Percentiles rank a stretch among this genome's conserved stretches.
phyloP scores from a whole-genome alignment of 1,284 basidiomycete genomes.

The Acaromyces ingoldii region DNA sequence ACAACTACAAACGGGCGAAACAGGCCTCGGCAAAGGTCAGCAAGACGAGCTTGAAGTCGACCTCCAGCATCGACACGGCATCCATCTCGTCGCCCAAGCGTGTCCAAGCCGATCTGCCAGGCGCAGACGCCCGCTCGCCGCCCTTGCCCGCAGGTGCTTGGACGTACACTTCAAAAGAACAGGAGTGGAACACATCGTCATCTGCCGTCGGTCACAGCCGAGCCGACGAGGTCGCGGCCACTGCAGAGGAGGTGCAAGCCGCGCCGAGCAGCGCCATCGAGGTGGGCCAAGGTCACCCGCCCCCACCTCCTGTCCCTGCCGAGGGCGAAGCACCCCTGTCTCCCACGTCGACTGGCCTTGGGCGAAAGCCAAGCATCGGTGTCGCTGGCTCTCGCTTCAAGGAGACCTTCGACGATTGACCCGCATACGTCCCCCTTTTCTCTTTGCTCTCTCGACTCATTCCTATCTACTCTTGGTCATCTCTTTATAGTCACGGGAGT shows the following conservation, averaged over 20 bases:
- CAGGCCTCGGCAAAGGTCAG: too few species aligned
- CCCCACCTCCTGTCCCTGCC: not conserved
- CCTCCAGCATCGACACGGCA: not conserved
- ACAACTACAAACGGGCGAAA: too few species aligned
- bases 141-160: not conserved
- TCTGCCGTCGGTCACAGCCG: not conserved
- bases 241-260: too few species aligned
- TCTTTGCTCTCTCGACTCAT: too few species aligned
- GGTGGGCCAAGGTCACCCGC: not conserved
- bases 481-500: too few species aligned
- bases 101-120: too few species aligned
- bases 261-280: not conserved
- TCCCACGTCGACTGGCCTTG: not conserved
- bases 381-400: conserved; percentile 9
- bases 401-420: conserved; percentile 11
- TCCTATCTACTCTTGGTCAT: too few species aligned
- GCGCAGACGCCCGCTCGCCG: too few species aligned
- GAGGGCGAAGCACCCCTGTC: not conserved
- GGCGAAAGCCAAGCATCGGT: conserved; percentile 4
- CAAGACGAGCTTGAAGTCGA: not conserved
- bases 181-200: not conserved
- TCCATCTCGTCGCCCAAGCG: not conserved
- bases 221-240: not conserved
- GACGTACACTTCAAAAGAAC: conserved; percentile 4
- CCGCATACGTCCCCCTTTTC: too few species aligned